These are phyloP conservation scores for Dicorynia guianensis DNA, from an alignment of 306 rosid genomes.

Conservation along the genomic window DNA sequence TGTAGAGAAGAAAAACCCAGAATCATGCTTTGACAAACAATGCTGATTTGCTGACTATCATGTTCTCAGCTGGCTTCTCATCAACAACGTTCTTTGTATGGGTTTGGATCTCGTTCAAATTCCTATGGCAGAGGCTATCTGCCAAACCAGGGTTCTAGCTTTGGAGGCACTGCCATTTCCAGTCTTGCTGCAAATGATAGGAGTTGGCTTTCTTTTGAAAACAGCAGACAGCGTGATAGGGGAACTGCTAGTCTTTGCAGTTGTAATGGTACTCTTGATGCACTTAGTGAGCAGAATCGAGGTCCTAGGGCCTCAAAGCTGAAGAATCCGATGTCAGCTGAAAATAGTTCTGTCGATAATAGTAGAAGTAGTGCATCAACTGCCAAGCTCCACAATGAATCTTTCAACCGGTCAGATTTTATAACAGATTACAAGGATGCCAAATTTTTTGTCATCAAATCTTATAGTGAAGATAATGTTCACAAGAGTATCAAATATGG, in stretches of 20 bases:
- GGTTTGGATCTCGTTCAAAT: slow-evolving; percentile 79
- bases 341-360: slow-evolving; percentile 58
- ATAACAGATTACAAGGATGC: slow-evolving; percentile 74
- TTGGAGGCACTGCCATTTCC: slow-evolving; percentile 55
- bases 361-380: slow-evolving; percentile 47
- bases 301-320: slow-evolving; percentile 89
- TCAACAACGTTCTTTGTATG: slow-evolving; percentile 71
- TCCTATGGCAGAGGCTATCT: slow-evolving; percentile 67
- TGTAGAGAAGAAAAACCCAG: slow-evolving; percentile 12
- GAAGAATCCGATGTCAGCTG: slow-evolving; percentile 61
- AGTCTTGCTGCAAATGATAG: slow-evolving; percentile 49
- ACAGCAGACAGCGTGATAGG: slow-evolving; percentile 61
- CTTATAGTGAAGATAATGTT: slow-evolving; percentile 90
- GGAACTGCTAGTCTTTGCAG: slow-evolving; percentile 64
- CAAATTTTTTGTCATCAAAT: slow-evolving; percentile 81
- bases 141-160: slow-evolving; percentile 69
- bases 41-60: slow-evolving; percentile 45
- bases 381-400: slow-evolving; percentile 59
- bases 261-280: slow-evolving; percentile 74
- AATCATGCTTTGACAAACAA: slow-evolving; percentile 19
- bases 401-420: slow-evolving; percentile 67
- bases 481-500: slow-evolving; percentile 93
- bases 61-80: slow-evolving; percentile 70
- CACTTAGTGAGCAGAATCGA: slow-evolving; percentile 82
- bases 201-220: slow-evolving; percentile 63